These are phyloP conservation scores for Populus hybrid DNA, from an alignment of 441 rosid species.

Conservation along the genomic window DNA sequence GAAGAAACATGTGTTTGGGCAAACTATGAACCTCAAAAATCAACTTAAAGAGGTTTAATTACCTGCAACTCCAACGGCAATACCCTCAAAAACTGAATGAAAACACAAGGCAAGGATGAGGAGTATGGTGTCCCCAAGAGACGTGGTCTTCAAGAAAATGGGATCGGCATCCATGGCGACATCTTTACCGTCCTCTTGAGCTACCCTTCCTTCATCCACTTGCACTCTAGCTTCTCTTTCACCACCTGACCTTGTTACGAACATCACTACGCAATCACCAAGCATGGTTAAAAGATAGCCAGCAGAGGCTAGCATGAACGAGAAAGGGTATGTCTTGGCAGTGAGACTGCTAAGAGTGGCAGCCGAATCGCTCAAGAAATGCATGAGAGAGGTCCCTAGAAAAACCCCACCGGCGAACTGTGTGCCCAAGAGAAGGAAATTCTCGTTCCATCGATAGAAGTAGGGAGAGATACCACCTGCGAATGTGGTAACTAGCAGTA, in stretches of 20 bases:
- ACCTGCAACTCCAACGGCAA: slow-evolving; percentile 77
- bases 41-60: background rate
- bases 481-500: slow-evolving; percentile 53
- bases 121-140: slow-evolving; percentile 57
- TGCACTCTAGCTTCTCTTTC: slow-evolving; percentile 27
- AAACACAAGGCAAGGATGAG: slow-evolving; percentile 71
- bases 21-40: background rate
- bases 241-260: slow-evolving; percentile 23
- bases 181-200: slow-evolving; percentile 15
- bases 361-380: slow-evolving; percentile 66
- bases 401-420: slow-evolving; percentile 87
- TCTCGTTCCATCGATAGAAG: slow-evolving; percentile 67
- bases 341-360: slow-evolving; percentile 52
- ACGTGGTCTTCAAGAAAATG: slow-evolving; percentile 35
- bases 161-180: slow-evolving; percentile 27
- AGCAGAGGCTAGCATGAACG: slow-evolving; percentile 61
- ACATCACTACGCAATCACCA: slow-evolving; percentile 51
- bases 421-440: slow-evolving; percentile 61
- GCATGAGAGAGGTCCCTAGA: slow-evolving; percentile 74
- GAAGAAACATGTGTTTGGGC: background rate
- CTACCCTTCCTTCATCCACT: slow-evolving; percentile 30
- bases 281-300: slow-evolving; percentile 71
- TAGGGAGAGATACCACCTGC: slow-evolving; percentile 62
- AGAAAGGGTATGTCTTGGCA: slow-evolving; percentile 50
- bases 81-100: slow-evolving; percentile 81